Percentiles rank a stretch among this genome's conserved stretches.
phyloP scores from a whole-genome alignment of 352 stramenopile species.

The Phytopythium boreale region DNA sequence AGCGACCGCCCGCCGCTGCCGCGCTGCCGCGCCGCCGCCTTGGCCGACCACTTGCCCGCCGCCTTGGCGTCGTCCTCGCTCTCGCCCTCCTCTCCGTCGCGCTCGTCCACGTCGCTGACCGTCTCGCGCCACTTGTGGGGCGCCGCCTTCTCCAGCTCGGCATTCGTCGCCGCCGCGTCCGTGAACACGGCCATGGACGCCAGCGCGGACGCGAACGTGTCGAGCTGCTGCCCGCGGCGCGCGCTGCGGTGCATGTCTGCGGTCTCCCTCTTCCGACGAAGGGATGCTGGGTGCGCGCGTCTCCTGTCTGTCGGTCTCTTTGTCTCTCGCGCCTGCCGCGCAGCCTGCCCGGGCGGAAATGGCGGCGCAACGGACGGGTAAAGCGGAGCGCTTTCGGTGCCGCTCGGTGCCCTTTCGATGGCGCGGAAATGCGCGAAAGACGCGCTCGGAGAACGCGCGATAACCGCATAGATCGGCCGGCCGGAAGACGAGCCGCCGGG shows the following conservation, averaged over 20 bases:
- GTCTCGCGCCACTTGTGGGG: constrained; percentile 3
- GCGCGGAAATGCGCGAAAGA: not conserved
- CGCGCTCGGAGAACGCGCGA: not conserved
- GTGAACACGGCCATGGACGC: not conserved
- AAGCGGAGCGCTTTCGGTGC: not conserved
- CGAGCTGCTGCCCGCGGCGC: constrained; percentile 1
- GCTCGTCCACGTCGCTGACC: constrained; percentile 6
- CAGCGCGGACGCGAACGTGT: constrained; percentile 5
- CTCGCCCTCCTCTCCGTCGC: constrained; percentile 4
- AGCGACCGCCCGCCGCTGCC: not conserved
- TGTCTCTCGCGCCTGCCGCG: not conserved
- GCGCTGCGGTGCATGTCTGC: not conserved
- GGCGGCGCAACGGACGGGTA: too few relatives aligned
- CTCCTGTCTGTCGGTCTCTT: not conserved
- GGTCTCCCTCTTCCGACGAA: constrained; percentile 5
- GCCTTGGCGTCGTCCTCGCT: not conserved
- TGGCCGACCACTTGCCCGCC: not conserved
- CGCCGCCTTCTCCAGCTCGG: not conserved
- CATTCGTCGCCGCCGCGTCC: not conserved
- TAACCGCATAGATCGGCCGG: not conserved
- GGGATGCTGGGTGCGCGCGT: not conserved
- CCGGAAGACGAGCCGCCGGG: not conserved
- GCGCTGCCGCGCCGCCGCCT: not conserved
- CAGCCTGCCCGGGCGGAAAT: not conserved
- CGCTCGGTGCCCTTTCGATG: constrained; percentile 5